phyloP scores from a whole-genome alignment of 2,329 filamentous ascomycete species.

The Xylaria sp. region DNA sequence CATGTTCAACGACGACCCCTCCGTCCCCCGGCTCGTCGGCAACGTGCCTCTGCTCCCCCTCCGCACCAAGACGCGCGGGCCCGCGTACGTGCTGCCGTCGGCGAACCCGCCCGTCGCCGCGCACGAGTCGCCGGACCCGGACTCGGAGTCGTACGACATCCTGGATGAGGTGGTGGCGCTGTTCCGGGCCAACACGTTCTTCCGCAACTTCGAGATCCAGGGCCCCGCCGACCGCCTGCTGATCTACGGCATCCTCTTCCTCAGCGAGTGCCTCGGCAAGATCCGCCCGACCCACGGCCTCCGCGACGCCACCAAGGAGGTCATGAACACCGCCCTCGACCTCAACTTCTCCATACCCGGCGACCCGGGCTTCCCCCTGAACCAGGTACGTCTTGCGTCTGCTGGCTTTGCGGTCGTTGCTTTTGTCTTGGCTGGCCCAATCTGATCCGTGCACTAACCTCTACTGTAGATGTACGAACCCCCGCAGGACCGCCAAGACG shows the following conservation, averaged over 20 bases:
- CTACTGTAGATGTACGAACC: conserved; percentile 89
- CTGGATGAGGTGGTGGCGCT: conserved; percentile 91
- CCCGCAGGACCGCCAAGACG: conserved; percentile 84
- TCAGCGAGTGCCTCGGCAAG: conserved; percentile 88
- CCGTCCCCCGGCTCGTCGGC: conserved; percentile 66
- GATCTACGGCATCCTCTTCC: conserved; percentile 95
- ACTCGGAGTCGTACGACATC: conserved; percentile 93
- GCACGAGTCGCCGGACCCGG: conserved; percentile 73
- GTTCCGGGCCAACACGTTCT: conserved; percentile 98
- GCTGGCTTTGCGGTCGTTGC: too few species aligned
- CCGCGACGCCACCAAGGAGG: conserved; percentile 69
- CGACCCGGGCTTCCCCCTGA: conserved; percentile 89
- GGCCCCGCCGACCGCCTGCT: conserved; percentile 91
- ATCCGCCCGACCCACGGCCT: conserved; percentile 75
- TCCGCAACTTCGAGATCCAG: conserved; percentile 99
- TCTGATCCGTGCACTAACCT: too few species aligned
- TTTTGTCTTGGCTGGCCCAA: too few species aligned
- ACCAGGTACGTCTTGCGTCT: conserved; percentile 68
- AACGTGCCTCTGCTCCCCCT: conserved; percentile 96
- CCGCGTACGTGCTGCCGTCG: conserved; percentile 80
- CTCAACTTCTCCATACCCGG: conserved; percentile 92
- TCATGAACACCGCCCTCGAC: conserved; percentile 90
- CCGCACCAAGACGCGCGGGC: conserved; percentile 93
- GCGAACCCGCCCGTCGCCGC: conserved; percentile 63
- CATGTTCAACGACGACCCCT: conserved; percentile 88